Conservation (phyloP, 2,329 filamentous ascomycete genomes). For the Apiospora saccharicola region DNA sequence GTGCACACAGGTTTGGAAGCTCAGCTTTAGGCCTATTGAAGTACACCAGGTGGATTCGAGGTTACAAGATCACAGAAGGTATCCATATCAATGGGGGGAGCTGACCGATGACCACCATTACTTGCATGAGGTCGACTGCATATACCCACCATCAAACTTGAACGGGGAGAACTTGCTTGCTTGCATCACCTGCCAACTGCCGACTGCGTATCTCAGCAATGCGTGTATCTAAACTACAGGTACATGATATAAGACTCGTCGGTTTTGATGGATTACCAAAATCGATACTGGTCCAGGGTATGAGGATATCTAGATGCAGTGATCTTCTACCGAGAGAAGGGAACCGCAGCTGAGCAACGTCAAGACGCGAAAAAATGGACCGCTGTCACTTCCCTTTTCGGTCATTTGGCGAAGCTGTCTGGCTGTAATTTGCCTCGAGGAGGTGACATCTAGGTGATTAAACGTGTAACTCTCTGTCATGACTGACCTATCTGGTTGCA, state of each 20-base stretch:
- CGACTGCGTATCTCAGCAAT: not conserved
- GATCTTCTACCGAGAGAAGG: slow-evolving; percentile 2
- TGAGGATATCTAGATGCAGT: not conserved
- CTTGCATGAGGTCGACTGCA: not conserved
- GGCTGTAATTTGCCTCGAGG: slow-evolving; percentile 23
- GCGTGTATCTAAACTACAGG: not conserved
- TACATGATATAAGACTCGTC: not conserved
- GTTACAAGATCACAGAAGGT: too few relatives aligned
- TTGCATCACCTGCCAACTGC: not conserved
- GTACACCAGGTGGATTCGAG: not conserved
- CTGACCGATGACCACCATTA: not conserved
- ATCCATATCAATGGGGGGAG: not conserved
- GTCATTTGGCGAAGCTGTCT: slow-evolving; percentile 18
- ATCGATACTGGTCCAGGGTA: not conserved
- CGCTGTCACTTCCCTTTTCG: slow-evolving; percentile 12
- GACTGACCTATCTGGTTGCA: not conserved
- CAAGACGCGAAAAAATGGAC: slow-evolving; percentile 2
- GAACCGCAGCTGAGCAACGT: slow-evolving; percentile 23
- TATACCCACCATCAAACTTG: not conserved
- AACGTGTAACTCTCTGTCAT: not conserved
- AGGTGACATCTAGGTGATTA: slow-evolving; percentile 20
- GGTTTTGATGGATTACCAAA: not conserved
- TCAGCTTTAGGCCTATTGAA: not conserved
- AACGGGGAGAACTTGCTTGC: not conserved
- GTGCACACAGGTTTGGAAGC: not conserved